Evolutionary conservation across 2,329 filamentous ascomycete species (phyloP), one percentile per base, ranked within the genome.

Genomic region (Tolypocladium pustulatum): DNA sequence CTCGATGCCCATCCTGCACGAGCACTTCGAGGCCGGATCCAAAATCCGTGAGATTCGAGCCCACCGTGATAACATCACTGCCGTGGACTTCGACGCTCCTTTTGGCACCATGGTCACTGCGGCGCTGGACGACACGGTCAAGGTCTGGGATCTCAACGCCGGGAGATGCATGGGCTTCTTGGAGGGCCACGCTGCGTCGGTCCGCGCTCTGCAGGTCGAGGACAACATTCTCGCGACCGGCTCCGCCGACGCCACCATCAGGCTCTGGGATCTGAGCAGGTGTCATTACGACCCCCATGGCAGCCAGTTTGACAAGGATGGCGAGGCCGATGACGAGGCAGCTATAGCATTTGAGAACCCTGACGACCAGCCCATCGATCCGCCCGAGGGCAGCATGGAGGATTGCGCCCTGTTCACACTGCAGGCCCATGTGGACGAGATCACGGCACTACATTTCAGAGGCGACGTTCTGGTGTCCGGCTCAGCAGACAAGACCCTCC

Each of bases 171-270:
- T 96, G 68, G 94, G 94, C 32, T 78, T 90, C 66, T 80, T 99
- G 36, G 94, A 97, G 72, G 94, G 94, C 1, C 94, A 99, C 72
- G 88, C 95, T 17, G 94, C 93, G 9, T 97, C 94, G 0, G 94
- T 99, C 27, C 85, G 93, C 57, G 85, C 93, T 60, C 77, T 99
- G 54, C 94, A 99, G 70, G 90, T 99, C 0, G 90, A 97, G 69
- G 93, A 97, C 70, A 97, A 96, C 70, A 88, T 97, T 62, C 86
- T 97, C 34, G 93, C 92, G 7, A 97, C 94, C 1, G 94, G 94
- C 22, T 96, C 91, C 2, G 89, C 92, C 80, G 94, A 99, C 69
- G 94, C 94, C 3, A 95, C 91, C 1, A 94, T 99, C 66, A 86
- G 90, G 58, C 77, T 99, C 20, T 99, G 94, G 94, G 94, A 99